A percentile compares a stretch with the other conserved stretches of the same genome.
phyloP scores from a whole-genome alignment of 306 rosid genomes.

The Fagus crenata region DNA sequence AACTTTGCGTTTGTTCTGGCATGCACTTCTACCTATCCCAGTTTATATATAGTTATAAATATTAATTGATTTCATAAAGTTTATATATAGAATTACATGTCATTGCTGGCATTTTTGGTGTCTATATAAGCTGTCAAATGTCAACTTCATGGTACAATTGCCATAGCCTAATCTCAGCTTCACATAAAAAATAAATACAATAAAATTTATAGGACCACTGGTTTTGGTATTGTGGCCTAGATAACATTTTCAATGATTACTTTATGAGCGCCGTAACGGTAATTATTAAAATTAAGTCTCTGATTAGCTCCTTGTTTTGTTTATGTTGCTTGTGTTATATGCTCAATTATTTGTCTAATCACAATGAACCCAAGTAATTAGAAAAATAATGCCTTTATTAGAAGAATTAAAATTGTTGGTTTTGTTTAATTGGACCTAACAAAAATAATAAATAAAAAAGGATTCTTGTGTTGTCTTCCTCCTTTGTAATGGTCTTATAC shows the following conservation, averaged over 20 bases:
- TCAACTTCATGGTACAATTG: no score
- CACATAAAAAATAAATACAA: no score
- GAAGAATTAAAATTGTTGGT: no score
- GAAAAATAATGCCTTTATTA: no score
- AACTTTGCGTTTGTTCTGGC: no score
- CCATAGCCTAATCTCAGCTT: no score
- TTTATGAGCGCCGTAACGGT: neutral
- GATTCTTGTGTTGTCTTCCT: neutral
- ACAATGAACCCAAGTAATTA: slow-evolving; percentile 5
- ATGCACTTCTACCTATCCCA: no score
- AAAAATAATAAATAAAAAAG: no score
- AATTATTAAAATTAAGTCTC: neutral
- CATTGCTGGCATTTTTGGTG: slow-evolving; percentile 29
- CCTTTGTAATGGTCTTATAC: neutral
- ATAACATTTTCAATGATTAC: no score
- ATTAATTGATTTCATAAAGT: no score
- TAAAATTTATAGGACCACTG: neutral
- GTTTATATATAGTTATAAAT: no score
- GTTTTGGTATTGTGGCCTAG: neutral
- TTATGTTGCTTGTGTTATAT: slow-evolving; percentile 1
- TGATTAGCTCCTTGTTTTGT: neutral
- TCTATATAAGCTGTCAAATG: neutral
- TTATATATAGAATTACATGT: neutral
- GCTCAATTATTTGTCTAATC: slow-evolving; percentile 10
- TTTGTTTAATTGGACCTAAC: no score